phyloP scores from a whole-genome alignment of 208 protist genomes.

The Trypanosoma lewisi region DNA sequence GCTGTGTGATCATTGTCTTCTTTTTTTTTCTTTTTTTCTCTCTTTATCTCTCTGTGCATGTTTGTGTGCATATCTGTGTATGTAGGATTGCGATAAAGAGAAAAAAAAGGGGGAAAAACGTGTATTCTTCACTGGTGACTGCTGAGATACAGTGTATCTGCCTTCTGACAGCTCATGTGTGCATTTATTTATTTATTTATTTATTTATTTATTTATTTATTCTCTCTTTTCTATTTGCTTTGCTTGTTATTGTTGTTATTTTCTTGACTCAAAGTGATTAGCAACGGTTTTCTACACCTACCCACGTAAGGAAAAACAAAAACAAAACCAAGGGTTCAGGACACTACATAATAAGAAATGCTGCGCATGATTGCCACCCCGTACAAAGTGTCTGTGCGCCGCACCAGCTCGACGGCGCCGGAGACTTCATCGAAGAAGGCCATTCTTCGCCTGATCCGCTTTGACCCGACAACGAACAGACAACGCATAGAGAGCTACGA shows the following conservation, averaged over 20 bases:
- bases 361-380: conserved; percentile 65
- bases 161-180: too few species aligned
- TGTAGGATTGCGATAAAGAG: conserved; percentile 1
- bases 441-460: conserved; percentile 83
- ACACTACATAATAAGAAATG: conserved; percentile 36
- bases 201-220: too few species aligned
- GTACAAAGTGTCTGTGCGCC: conserved; percentile 82
- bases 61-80: conserved; percentile 10
- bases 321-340: background rate
- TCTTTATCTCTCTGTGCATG: conserved; percentile 3
- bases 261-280: too few species aligned
- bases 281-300: background rate
- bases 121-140: background rate
- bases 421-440: conserved; percentile 46
- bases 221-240: too few species aligned
- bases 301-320: conserved; percentile 2
- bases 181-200: too few species aligned
- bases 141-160: too few species aligned
- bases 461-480: conserved; percentile 82
- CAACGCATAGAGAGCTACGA: conserved; percentile 88
- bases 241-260: too few species aligned
- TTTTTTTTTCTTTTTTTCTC: conserved; percentile 16
- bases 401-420: conserved; percentile 47
- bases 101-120: conserved; percentile 1
- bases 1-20: conserved; percentile 2